phyloP scores from a whole-genome alignment of 305 asterid genomes.

The Euphrasia arctica region DNA sequence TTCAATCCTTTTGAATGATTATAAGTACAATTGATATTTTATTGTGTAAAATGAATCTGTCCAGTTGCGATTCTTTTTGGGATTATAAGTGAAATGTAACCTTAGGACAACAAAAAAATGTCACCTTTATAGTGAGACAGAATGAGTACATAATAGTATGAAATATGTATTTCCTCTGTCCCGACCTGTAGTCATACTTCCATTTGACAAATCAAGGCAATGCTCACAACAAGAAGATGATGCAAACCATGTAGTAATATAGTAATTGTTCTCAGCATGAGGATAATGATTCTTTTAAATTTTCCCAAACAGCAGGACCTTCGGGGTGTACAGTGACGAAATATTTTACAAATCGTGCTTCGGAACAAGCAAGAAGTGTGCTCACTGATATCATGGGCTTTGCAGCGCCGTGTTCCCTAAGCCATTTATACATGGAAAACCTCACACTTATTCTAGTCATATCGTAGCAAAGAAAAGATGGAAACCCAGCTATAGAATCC shows the following conservation, averaged over 20 bases:
- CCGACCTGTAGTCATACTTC: too few relatives aligned
- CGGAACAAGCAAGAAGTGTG: slow-evolving; percentile 78
- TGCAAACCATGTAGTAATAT: not conserved
- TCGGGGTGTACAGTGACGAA: slow-evolving; percentile 72
- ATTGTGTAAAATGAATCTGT: too few relatives aligned
- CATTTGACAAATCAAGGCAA: not conserved
- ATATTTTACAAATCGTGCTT: slow-evolving; percentile 57
- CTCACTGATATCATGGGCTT: slow-evolving; percentile 65
- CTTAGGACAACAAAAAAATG: too few relatives aligned
- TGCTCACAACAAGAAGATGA: not conserved
- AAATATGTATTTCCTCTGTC: too few relatives aligned
- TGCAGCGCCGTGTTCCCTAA: slow-evolving; percentile 62
- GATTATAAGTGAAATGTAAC: too few relatives aligned
- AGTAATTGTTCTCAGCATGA: slow-evolving; percentile 28
- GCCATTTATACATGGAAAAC: slow-evolving; percentile 79
- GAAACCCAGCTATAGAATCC: slow-evolving; percentile 59
- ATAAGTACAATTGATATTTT: too few relatives aligned
- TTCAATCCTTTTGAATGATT: too few relatives aligned
- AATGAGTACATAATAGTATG: too few relatives aligned
- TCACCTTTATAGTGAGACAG: too few relatives aligned
- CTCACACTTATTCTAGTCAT: slow-evolving; percentile 57
- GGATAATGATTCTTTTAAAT: slow-evolving; percentile 23
- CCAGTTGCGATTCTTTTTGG: too few relatives aligned
- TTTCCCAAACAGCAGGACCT: slow-evolving; percentile 66
- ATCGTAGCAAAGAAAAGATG: slow-evolving; percentile 73